phyloP scores from a whole-genome alignment of 2,329 filamentous ascomycete genomes.

The Fusarium equiseti region DNA sequence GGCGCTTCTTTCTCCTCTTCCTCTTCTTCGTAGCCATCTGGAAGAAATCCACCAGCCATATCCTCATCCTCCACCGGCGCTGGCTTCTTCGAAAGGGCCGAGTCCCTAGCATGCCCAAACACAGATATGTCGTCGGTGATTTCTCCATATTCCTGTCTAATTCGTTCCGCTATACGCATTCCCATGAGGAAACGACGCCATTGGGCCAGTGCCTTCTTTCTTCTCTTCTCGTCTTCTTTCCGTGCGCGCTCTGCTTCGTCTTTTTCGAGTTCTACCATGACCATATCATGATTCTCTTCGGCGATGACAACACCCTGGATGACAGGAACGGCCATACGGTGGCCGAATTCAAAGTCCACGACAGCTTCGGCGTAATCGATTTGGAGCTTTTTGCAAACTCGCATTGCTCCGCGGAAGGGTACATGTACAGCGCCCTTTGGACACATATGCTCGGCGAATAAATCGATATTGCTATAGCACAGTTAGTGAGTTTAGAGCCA shows the following conservation, averaged over 20 bases:
- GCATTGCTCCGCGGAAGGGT: slow-evolving; percentile 79
- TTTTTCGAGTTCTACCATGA: slow-evolving; percentile 83
- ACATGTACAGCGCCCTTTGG: slow-evolving; percentile 86
- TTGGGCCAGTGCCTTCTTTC: slow-evolving; percentile 76
- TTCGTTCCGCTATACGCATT: slow-evolving; percentile 81
- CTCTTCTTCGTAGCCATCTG: slow-evolving; percentile 66
- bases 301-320: slow-evolving; percentile 92
- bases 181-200: slow-evolving; percentile 94
- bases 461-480: slow-evolving; percentile 79
- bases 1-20: slow-evolving; percentile 53
- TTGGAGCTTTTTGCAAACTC: slow-evolving; percentile 84
- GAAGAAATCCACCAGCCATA: slow-evolving; percentile 72
- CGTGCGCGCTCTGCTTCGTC: slow-evolving; percentile 80
- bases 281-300: slow-evolving; percentile 77
- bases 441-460: slow-evolving; percentile 94
- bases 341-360: slow-evolving; percentile 95
- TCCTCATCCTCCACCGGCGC: slow-evolving; percentile 58
- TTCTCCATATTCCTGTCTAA: slow-evolving; percentile 80
- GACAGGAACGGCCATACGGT: slow-evolving; percentile 92
- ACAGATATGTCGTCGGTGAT: slow-evolving; percentile 65
- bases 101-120: slow-evolving; percentile 62
- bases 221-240: slow-evolving; percentile 86
- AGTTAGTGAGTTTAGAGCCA: slow-evolving; percentile 36
- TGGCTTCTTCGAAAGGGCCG: slow-evolving; percentile 24
- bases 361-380: slow-evolving; percentile 96